Base-by-base conservation (phyloP, 2,329 filamentous ascomycete genomes). In the Mycogone perniciosa region DNA sequence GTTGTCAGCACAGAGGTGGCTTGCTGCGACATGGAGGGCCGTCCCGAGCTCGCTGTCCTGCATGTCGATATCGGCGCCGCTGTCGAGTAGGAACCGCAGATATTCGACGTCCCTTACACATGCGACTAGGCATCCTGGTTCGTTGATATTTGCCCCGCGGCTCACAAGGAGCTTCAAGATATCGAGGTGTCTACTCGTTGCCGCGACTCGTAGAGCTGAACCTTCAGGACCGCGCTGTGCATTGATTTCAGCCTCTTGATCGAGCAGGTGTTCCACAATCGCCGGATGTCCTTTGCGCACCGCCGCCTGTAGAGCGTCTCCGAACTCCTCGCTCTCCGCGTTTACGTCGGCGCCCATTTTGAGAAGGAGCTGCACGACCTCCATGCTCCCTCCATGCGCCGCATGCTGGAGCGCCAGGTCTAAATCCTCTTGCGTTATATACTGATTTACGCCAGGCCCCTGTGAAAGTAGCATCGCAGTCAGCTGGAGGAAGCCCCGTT, bases 291-390 rank as follows among this genome's bases (percentile, higher is more conserved):
- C 8, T 20, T 8, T 10, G 35, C 44, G 2, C 13, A 10, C 27
- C 31, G 51, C 48, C 9, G 45, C 45, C 26, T 48, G 33, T 29
- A 45, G 29, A 43, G 33, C 4, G 39, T 39, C 44, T 4, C 44
- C 48, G 4, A 20, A 40, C 7, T 9, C 10, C 5, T 39, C 37
- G 27, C 31, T 40, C 31, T 48, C 20, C 10, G 33, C 34, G 9
- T 53, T 48, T 1, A 44, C 27, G 4, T 41, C 35, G 13, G 53
- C 53, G 7, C 50, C 46, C 4, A 40, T 50, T 4, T 40, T 33
- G 1, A 55, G 11, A 1, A 52, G 43, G n/a, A 29, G 10, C 3
- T 13, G 6, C 9, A 47, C 34, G 8, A 50, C 27, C 3, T 37
- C 40, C 10, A 30, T 29, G 11, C 31, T 44, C 1, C 38, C 45